Percentiles rank a stretch among this genome's conserved stretches.
phyloP scores from a whole-genome alignment of 805 yeast genomes.

The Lachancea thermotolerans region DNA sequence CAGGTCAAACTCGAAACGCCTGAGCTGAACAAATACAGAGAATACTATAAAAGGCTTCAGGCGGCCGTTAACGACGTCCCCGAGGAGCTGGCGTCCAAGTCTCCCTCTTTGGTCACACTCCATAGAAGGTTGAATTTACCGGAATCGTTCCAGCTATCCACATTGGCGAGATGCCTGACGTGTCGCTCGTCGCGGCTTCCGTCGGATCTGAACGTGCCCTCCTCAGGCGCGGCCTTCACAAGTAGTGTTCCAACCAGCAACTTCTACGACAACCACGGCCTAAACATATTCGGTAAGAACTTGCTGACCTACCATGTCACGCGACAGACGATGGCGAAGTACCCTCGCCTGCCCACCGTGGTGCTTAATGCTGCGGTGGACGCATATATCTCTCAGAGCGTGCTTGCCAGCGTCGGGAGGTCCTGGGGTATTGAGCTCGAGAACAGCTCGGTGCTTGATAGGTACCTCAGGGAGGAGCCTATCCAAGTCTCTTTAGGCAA shows the following conservation, averaged over 20 bases:
- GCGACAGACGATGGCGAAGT: constrained; percentile 63
- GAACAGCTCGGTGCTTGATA: constrained; percentile 51
- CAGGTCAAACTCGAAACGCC: constrained; percentile 4
- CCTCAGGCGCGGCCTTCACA: constrained; percentile 16
- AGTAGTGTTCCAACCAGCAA: constrained; percentile 34
- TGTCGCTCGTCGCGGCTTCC: constrained; percentile 39
- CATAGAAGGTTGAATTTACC: constrained; percentile 73
- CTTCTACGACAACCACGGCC: constrained; percentile 66
- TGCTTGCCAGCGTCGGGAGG: constrained; percentile 61
- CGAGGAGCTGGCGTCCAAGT: constrained; percentile 47
- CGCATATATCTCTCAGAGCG: constrained; percentile 61
- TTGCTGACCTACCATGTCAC: constrained; percentile 68
- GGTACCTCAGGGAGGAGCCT: constrained; percentile 63
- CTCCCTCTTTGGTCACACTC: constrained; percentile 71
- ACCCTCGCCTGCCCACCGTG: constrained; percentile 85
- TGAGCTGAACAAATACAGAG: constrained; percentile 20
- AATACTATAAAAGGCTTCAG: constrained; percentile 20
- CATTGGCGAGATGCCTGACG: constrained; percentile 77
- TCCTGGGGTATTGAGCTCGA: constrained; percentile 90
- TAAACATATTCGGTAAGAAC: constrained; percentile 76
- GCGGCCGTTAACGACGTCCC: constrained; percentile 23
- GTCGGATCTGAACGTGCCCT: constrained; percentile 10
- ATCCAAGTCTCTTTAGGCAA: constrained; percentile 64
- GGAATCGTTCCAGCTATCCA: constrained; percentile 45
- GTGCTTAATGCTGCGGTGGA: constrained; percentile 72